A percentile compares a stretch with the other conserved stretches of the same genome.
Evolutionary conservation across 805 yeast species (phyloP).

Genomic region (Phaffomyces thermotolerans): DNA sequence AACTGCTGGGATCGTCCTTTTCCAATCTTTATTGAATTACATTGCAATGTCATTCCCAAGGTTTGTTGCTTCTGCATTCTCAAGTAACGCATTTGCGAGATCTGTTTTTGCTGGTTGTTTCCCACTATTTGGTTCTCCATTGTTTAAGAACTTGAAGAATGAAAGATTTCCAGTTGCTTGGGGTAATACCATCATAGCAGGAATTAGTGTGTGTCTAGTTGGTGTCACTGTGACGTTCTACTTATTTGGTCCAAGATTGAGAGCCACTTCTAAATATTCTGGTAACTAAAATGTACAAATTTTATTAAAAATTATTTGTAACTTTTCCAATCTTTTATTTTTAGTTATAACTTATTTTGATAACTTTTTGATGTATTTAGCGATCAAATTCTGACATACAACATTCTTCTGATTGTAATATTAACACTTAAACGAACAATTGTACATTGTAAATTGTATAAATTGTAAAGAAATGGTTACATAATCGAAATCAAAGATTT

Average conservation of each 20-base stretch:
- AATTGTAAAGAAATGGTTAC: no score
- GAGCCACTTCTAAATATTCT: conserved; percentile 33
- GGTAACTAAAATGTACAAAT: neutral
- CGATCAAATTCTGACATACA: no score
- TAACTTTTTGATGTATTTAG: no score
- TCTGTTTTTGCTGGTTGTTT: conserved; percentile 57
- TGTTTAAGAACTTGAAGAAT: conserved; percentile 52
- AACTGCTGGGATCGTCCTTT: conserved; percentile 39
- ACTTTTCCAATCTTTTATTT: no score
- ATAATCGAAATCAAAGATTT: no score
- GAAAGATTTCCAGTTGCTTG: conserved; percentile 45
- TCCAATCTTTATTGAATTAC: conserved; percentile 53
- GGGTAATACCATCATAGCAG: conserved; percentile 49
- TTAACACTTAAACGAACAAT: no score
- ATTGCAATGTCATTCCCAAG: conserved; percentile 50
- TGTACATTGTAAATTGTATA: no score
- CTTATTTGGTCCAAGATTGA: conserved; percentile 36
- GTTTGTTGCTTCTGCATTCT: conserved; percentile 58
- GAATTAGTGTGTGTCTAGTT: conserved; percentile 37
- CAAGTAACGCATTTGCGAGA: conserved; percentile 62
- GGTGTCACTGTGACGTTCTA: conserved; percentile 51
- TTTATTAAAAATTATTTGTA: no score
- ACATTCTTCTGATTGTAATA: no score
- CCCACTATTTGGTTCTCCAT: conserved; percentile 60
- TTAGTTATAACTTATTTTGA: no score